Conservation (phyloP, 768 basidiomycete genomes). For the Exidia glandulosa region DNA sequence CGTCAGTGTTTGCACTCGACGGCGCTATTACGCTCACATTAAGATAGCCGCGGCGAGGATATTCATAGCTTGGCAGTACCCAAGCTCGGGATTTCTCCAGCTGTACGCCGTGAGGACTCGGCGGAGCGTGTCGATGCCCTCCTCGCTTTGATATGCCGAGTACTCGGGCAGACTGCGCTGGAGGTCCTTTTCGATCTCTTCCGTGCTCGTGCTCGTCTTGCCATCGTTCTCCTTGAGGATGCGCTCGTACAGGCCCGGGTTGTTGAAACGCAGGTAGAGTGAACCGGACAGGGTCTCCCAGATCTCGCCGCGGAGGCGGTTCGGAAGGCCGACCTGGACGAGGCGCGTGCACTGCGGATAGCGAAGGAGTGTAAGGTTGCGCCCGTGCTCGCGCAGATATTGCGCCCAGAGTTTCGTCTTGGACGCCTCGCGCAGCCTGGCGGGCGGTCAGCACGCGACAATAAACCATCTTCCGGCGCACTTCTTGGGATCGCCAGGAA, state of each 20-base stretch:
- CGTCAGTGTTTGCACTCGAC: constrained; percentile 1
- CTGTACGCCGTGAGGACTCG: constrained; percentile 93
- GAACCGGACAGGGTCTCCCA: constrained; percentile 98
- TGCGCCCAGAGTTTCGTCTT: constrained; percentile 94
- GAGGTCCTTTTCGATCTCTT: constrained; percentile 98
- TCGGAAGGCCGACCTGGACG: constrained; percentile 93
- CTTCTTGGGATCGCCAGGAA: constrained; percentile 90
- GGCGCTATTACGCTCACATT: constrained; percentile 41
- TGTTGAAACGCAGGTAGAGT: constrained; percentile 75
- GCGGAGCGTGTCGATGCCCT: constrained; percentile 75
- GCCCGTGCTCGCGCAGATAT: constrained; percentile 81
- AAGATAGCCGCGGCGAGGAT: constrained; percentile 92
- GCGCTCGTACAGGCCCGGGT: constrained; percentile 71
- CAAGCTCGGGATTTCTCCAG: constrained; percentile 85
- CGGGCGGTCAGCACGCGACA: background rate
- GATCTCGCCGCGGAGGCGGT: constrained; percentile 88
- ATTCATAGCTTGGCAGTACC: constrained; percentile 99
- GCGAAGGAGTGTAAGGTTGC: constrained; percentile 87
- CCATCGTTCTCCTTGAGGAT: constrained; percentile 71
- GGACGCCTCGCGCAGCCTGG: constrained; percentile 75
- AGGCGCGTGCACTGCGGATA: constrained; percentile 97
- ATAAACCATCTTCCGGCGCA: constrained; percentile 23
- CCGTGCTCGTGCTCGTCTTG: constrained; percentile 75
- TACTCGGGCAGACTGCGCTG: constrained; percentile 95
- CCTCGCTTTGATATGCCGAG: constrained; percentile 84